These are phyloP conservation scores for Alternaria hordeiaustralica DNA, from an alignment of 2,329 filamentous ascomycete genomes.

Conservation along the genomic window DNA sequence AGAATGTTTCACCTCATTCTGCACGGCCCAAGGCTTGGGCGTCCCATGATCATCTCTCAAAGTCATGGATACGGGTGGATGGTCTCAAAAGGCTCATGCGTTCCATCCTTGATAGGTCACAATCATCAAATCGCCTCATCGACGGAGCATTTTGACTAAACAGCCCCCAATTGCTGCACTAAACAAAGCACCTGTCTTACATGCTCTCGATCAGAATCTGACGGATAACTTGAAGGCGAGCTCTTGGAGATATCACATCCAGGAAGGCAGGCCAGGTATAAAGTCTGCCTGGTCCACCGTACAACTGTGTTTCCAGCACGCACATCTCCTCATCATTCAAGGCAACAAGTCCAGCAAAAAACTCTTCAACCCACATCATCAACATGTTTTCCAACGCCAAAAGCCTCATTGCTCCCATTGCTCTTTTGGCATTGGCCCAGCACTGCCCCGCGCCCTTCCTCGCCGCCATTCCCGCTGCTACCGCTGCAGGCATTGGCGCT, in stretches of 20 bases:
- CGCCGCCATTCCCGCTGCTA: neutral
- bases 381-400: neutral
- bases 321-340: neutral
- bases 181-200: neutral
- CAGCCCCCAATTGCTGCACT: neutral
- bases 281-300: neutral
- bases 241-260: neutral
- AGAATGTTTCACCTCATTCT: neutral
- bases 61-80: neutral
- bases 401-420: neutral
- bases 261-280: neutral
- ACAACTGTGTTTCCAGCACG: neutral
- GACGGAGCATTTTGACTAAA: neutral
- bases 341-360: neutral
- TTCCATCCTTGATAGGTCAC: neutral
- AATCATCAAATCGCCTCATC: neutral
- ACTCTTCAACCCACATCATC: neutral
- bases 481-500: neutral
- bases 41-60: neutral
- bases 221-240: neutral
- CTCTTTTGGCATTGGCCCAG: neutral
- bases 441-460: neutral
- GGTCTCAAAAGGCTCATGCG: neutral
- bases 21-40: neutral
- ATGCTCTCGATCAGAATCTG: neutral